Percentiles rank a stretch among this genome's conserved stretches.
Evolutionary conservation across 129 eudicot species (phyloP).

Genomic region (Logfia minima): DNA sequence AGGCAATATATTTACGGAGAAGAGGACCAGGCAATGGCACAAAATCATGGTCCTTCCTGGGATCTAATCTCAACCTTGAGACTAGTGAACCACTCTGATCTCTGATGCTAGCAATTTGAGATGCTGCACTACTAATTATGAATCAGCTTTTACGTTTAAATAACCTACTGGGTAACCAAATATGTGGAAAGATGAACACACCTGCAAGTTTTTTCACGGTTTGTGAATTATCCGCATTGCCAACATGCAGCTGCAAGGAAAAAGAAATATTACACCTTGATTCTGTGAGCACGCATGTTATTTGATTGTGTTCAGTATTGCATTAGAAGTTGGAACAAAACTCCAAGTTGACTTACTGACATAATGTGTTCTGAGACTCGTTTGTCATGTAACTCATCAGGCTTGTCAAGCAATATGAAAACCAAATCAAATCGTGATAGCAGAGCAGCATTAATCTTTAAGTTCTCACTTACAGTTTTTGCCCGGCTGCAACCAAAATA

Average conservation of each 20-base stretch:
- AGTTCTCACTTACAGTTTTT: constrained; percentile 94
- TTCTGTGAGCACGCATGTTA: not conserved
- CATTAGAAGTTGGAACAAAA: constrained; percentile 7
- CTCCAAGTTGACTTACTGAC: constrained; percentile 68
- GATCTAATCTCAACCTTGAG: constrained; percentile 74
- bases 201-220: constrained; percentile 61
- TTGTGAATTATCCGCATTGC: constrained; percentile 61
- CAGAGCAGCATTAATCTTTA: constrained; percentile 83
- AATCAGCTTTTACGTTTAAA: constrained; percentile 13
- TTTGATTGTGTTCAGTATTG: not conserved
- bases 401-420: constrained; percentile 92
- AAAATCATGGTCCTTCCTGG: constrained; percentile 61
- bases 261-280: not conserved
- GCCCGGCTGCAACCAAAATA: constrained; percentile 73
- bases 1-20: constrained; percentile 86
- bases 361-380: constrained; percentile 92
- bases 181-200: constrained; percentile 18
- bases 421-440: constrained; percentile 95
- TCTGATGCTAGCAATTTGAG: constrained; percentile 33
- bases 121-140: constrained; percentile 37
- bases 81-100: constrained; percentile 53
- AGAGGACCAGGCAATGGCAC: constrained; percentile 82
- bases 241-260: constrained; percentile 73
- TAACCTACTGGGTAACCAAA: not conserved
- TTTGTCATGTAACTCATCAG: constrained; percentile 81